Conservation (phyloP, 768 basidiomycete species). For the Lentinus tigrinus region DNA sequence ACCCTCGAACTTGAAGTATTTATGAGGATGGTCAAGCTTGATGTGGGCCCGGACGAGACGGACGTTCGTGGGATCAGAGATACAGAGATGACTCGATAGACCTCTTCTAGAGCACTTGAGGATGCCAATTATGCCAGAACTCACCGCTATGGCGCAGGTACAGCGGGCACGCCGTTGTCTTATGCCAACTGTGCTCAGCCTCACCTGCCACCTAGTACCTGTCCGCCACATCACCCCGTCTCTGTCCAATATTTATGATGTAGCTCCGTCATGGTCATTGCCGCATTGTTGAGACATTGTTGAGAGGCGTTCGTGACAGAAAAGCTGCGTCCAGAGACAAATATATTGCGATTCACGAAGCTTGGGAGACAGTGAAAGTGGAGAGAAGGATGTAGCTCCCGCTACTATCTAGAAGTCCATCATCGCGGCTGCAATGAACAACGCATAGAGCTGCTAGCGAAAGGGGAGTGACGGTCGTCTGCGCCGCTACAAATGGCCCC, state of each 20-base stretch:
- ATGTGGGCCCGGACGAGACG: background rate
- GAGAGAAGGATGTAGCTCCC: slow-evolving; percentile 29
- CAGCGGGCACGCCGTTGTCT: background rate
- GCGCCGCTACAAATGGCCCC: slow-evolving; percentile 31
- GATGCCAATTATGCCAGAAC: background rate
- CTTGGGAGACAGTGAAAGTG: background rate
- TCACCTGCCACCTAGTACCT: too few relatives aligned
- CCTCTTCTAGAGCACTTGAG: background rate
- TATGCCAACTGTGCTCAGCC: background rate
- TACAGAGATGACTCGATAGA: background rate
- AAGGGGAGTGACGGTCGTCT: slow-evolving; percentile 29
- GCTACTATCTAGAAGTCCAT: slow-evolving; percentile 40
- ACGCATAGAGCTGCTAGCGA: slow-evolving; percentile 39
- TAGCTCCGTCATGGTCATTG: too few relatives aligned
- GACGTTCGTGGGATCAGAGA: background rate
- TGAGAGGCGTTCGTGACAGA: too few relatives aligned
- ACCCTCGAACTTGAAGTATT: too few relatives aligned
- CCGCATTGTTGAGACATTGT: too few relatives aligned
- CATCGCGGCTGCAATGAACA: slow-evolving; percentile 29
- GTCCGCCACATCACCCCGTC: too few relatives aligned
- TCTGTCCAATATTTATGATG: too few relatives aligned
- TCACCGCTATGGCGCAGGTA: background rate
- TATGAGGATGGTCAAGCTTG: too few relatives aligned
- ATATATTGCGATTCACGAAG: background rate
- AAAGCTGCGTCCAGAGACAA: too few relatives aligned